Percentiles rank a stretch among this genome's conserved stretches.
phyloP scores from a whole-genome alignment of 2,329 filamentous ascomycete genomes.

The Neonectria neomacrospora region DNA sequence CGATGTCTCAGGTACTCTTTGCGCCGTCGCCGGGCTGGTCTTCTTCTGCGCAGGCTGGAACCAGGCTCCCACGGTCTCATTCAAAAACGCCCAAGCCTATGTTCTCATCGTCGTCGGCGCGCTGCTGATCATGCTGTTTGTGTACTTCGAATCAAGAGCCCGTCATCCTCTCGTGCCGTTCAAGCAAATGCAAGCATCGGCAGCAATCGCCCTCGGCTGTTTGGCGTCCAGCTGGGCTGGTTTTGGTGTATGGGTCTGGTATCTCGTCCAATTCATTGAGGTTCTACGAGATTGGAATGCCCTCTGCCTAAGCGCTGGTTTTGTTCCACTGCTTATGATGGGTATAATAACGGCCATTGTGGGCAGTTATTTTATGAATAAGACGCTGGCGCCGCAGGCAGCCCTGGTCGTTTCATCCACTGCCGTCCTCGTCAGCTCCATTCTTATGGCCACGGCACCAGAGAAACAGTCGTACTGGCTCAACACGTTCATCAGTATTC shows the following conservation, averaged over 20 bases:
- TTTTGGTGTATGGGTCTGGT: slow-evolving; percentile 44
- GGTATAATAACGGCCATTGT: slow-evolving; percentile 32
- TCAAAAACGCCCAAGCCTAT: slow-evolving; percentile 31
- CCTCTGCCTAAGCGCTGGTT: slow-evolving; percentile 35
- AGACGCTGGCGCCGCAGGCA: slow-evolving; percentile 32
- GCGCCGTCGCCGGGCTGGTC: slow-evolving; percentile 31
- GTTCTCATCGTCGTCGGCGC: slow-evolving; percentile 36
- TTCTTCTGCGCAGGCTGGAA: slow-evolving; percentile 43
- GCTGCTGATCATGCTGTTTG: slow-evolving; percentile 24
- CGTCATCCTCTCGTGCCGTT: slow-evolving; percentile 40
- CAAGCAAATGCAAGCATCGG: slow-evolving; percentile 33
- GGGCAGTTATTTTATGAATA: slow-evolving; percentile 33
- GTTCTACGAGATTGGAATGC: slow-evolving; percentile 38
- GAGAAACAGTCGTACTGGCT: slow-evolving; percentile 41
- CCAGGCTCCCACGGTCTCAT: slow-evolving; percentile 36
- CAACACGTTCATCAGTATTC: slow-evolving; percentile 40
- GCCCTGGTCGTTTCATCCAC: slow-evolving; percentile 34
- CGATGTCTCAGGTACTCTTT: slow-evolving; percentile 31
- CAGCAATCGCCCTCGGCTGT: slow-evolving; percentile 35
- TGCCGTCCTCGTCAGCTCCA: slow-evolving; percentile 35
- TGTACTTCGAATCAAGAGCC: slow-evolving; percentile 36
- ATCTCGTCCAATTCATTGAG: slow-evolving; percentile 40
- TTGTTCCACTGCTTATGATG: slow-evolving; percentile 38
- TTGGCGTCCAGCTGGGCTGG: slow-evolving; percentile 34
- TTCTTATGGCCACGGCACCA: slow-evolving; percentile 40